Percentiles rank a stretch among this genome's conserved stretches.
phyloP scores from a whole-genome alignment of 2,329 filamentous ascomycete genomes.

The Tolypocladium pustulatum region DNA sequence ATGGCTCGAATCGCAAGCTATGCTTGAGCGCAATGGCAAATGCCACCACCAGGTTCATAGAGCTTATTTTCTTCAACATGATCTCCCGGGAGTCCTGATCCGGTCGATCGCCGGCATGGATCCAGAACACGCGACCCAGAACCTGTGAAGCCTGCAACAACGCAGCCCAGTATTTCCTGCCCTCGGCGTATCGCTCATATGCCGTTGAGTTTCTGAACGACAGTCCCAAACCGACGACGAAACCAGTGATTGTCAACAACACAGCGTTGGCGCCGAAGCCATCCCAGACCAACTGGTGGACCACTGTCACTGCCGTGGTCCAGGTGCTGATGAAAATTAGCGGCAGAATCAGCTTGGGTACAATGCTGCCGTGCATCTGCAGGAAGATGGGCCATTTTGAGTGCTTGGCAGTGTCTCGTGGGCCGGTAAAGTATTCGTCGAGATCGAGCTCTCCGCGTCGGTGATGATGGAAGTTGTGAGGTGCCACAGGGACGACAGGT shows the following conservation, averaged over 20 bases:
- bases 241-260: slow-evolving; percentile 67
- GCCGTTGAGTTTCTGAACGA: slow-evolving; percentile 69
- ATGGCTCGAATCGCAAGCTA: slow-evolving; percentile 74
- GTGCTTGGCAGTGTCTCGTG: slow-evolving; percentile 60
- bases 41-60: slow-evolving; percentile 67
- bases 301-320: slow-evolving; percentile 53
- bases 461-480: slow-evolving; percentile 11
- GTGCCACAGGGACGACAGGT: background rate
- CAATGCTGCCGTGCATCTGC: slow-evolving; percentile 64
- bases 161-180: slow-evolving; percentile 52
- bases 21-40: slow-evolving; percentile 74
- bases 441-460: slow-evolving; percentile 32
- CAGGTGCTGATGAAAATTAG: slow-evolving; percentile 51
- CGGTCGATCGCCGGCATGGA: slow-evolving; percentile 55
- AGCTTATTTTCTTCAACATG: slow-evolving; percentile 59
- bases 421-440: slow-evolving; percentile 54
- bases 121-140: slow-evolving; percentile 72
- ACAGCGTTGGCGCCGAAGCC: slow-evolving; percentile 23
- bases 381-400: slow-evolving; percentile 70
- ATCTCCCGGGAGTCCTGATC: slow-evolving; percentile 48
- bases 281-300: slow-evolving; percentile 33
- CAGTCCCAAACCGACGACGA: slow-evolving; percentile 68
- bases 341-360: slow-evolving; percentile 65
- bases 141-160: slow-evolving; percentile 52
- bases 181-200: slow-evolving; percentile 62